Evolutionary conservation across 495 filamentous ascomycete species (phyloP).

Genomic region (Neurospora sp.): DNA sequence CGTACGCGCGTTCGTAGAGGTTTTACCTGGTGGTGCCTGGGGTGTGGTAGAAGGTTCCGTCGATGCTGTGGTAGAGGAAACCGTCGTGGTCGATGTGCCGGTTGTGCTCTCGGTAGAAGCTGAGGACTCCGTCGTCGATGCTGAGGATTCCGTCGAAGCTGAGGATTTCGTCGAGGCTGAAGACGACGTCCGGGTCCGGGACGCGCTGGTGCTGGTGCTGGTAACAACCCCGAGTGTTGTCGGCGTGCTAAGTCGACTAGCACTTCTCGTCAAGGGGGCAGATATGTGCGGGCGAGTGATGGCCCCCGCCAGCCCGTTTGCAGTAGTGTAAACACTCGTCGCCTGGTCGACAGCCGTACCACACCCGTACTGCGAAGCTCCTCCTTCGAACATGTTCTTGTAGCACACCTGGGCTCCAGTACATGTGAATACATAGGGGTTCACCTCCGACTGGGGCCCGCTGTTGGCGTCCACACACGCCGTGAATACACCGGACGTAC

Average conservation of each 20-base stretch:
- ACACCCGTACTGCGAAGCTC: slow-evolving; percentile 39
- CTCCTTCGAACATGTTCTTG: slow-evolving; percentile 37
- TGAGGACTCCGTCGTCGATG: slow-evolving; percentile 5
- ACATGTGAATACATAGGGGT: slow-evolving; percentile 41
- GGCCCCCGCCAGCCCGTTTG: slow-evolving; percentile 20
- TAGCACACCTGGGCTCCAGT: slow-evolving; percentile 34
- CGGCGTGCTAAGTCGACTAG: slow-evolving; percentile 23
- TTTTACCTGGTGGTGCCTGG: slow-evolving; percentile 2
- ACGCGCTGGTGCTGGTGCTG: slow-evolving; percentile 5
- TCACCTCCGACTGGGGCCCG: slow-evolving; percentile 34
- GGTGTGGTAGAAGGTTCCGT: slow-evolving; percentile 6
- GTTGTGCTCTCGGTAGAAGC: slow-evolving; percentile 11
- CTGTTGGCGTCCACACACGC: slow-evolving; percentile 39
- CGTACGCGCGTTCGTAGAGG: slow-evolving; percentile 16
- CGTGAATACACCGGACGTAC: slow-evolving; percentile 38
- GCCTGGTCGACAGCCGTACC: slow-evolving; percentile 33
- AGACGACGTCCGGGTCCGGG: neutral
- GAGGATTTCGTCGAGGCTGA: slow-evolving; percentile 2
- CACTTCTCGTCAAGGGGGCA: slow-evolving; percentile 22
- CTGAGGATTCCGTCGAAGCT: slow-evolving; percentile 3
- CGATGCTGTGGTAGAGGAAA: neutral
- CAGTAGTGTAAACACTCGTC: slow-evolving; percentile 32
- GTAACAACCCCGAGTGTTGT: slow-evolving; percentile 25
- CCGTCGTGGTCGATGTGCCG: slow-evolving; percentile 10
- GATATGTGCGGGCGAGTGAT: slow-evolving; percentile 21